Conservation (phyloP, 2,329 filamentous ascomycete species). For the Colletotrichum nymphaeae region DNA sequence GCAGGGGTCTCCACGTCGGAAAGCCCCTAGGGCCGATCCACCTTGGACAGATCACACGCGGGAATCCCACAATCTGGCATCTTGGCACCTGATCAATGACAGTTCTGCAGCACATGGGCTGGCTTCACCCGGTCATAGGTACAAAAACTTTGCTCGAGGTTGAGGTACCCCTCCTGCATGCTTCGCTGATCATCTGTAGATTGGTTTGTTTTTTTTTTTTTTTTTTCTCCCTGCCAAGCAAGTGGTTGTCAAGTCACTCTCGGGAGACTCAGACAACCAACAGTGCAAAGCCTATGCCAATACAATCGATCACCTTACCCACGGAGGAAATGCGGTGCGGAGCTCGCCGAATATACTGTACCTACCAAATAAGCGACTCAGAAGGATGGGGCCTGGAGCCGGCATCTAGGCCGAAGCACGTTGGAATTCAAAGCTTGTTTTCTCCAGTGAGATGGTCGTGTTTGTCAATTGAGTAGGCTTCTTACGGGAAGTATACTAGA, state of each 20-base stretch:
- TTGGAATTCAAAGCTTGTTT: not conserved
- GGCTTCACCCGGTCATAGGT: constrained; percentile 7
- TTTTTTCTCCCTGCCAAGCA: not conserved
- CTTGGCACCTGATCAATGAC: constrained; percentile 33
- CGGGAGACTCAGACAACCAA: not conserved
- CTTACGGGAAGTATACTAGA: not conserved
- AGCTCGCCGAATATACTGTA: not conserved
- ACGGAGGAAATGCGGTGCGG: not conserved
- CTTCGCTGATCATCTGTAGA: not conserved
- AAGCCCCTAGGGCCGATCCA: constrained; percentile 20
- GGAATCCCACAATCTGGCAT: constrained; percentile 30
- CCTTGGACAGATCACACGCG: constrained; percentile 25
- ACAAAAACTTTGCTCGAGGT: constrained; percentile 13
- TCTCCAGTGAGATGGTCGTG: not conserved
- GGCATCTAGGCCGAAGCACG: constrained; percentile 5
- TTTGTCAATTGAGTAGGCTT: not conserved
- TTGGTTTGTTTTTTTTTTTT: not conserved
- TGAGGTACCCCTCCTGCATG: not conserved
- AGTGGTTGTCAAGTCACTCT: not conserved
- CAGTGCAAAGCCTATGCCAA: no score
- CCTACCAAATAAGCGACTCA: not conserved
- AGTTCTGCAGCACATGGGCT: constrained; percentile 18
- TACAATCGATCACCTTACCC: not conserved
- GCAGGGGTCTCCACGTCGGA: constrained; percentile 7
- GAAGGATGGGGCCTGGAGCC: not conserved